phyloP scores from a whole-genome alignment of 1,284 basidiomycete species.

The Hortiboletus rubellus region DNA sequence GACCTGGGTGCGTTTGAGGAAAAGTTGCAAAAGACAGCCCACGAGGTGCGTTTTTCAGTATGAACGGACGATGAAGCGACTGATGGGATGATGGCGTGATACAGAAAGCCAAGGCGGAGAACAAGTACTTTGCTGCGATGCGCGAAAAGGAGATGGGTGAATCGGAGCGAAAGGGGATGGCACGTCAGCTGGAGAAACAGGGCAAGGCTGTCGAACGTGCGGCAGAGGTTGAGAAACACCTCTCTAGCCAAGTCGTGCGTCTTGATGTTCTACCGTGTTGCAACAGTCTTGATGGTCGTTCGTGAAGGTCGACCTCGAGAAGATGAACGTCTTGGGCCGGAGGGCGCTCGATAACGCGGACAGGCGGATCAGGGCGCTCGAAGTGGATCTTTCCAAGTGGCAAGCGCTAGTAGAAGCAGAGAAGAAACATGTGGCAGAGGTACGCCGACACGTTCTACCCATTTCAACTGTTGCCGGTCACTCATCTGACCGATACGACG shows the following conservation, averaged over 20 bases:
- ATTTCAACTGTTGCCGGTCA: slow-evolving; percentile 16
- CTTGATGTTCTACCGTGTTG: background rate
- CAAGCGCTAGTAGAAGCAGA: slow-evolving; percentile 40
- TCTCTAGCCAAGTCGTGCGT: slow-evolving; percentile 59
- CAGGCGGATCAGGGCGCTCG: slow-evolving; percentile 36
- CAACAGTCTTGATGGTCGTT: background rate
- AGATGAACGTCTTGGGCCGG: slow-evolving; percentile 46
- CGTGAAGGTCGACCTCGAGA: slow-evolving; percentile 49
- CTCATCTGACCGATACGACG: background rate
- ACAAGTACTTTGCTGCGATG: slow-evolving; percentile 92
- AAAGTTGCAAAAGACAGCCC: slow-evolving; percentile 57
- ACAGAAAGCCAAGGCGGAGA: slow-evolving; percentile 90
- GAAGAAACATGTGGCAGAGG: slow-evolving; percentile 39
- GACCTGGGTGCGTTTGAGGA: slow-evolving; percentile 81
- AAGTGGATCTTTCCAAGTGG: slow-evolving; percentile 35
- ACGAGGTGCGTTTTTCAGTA: slow-evolving; percentile 53
- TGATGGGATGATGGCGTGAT: background rate
- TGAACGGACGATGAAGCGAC: background rate
- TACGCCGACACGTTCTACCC: slow-evolving; percentile 8
- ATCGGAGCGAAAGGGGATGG: slow-evolving; percentile 69
- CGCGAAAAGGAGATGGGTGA: slow-evolving; percentile 85
- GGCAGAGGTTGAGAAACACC: slow-evolving; percentile 63
- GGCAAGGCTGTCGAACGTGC: slow-evolving; percentile 73
- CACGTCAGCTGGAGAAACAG: slow-evolving; percentile 75
- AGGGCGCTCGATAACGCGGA: slow-evolving; percentile 44